Conservation (phyloP, 2,329 filamentous ascomycete species). For the Penicillium glabrum region DNA sequence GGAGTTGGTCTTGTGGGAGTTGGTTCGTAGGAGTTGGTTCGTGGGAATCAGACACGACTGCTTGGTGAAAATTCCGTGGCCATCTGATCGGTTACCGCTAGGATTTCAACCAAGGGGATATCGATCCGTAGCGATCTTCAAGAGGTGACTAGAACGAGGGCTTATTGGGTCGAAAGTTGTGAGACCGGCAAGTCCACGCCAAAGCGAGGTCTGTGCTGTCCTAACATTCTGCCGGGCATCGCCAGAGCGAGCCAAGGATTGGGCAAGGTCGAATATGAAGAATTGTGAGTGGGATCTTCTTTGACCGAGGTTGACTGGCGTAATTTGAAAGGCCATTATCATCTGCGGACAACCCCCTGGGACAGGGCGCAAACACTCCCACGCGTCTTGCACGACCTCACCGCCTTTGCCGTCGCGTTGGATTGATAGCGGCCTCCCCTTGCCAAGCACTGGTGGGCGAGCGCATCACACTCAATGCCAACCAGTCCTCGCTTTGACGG, state of each 20-base stretch:
- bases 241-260: neutral
- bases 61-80: neutral
- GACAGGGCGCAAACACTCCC: too few relatives aligned
- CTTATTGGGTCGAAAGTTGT: neutral
- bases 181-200: neutral
- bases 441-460: too few relatives aligned
- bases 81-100: neutral
- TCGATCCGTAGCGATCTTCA: neutral
- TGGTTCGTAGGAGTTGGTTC: neutral
- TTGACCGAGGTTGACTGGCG: neutral
- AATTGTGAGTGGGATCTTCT: neutral
- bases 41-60: neutral
- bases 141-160: neutral
- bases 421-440: too few relatives aligned
- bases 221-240: neutral
- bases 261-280: neutral
- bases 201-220: neutral
- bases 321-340: too few relatives aligned
- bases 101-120: neutral
- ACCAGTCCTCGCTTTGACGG: too few relatives aligned
- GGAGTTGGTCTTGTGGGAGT: too few relatives aligned
- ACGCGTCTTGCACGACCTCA: too few relatives aligned
- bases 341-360: too few relatives aligned
- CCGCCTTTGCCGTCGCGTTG: too few relatives aligned
- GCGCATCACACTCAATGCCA: too few relatives aligned